Evolutionary conservation across 805 yeast genomes (phyloP), one percentile per base, ranked within the genome.

Genomic region (Starmerella vitae): DNA sequence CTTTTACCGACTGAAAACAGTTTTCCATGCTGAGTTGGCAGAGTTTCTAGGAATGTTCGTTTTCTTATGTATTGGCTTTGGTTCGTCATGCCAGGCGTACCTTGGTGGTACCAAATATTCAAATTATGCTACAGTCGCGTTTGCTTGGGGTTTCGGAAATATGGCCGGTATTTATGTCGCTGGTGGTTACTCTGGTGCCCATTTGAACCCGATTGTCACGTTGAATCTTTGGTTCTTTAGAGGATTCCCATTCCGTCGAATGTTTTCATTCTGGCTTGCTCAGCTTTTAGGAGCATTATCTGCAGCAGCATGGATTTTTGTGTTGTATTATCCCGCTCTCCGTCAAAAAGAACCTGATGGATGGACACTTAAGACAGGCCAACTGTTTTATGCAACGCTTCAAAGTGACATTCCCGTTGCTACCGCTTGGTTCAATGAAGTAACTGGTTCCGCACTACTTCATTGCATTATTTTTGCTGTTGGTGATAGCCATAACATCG

Each of bases 181-280:
- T 30, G 74, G 74, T 43, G 76, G 76, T 47, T 59, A 70, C 38
- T 69, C 74, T 28, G 76, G 74, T 50, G 76, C 71, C n/a, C 76
- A 71, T 53, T 51, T 71, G 43, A 71, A 71, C 53, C 74, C 76
- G 3, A 70, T 72, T 41, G 64, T 70, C 26, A 70, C 76, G 1
- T 36, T 71, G 7, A 53, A 65, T 8, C 60, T 66, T 49, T 70
- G 68, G 44, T 50, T 67, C 10, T 71, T 58, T 49, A 63, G 76
- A 55, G 68, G 67, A 6, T 71, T 71, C 49, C 75, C 75, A 20
- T 60, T 68, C 60, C 57, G 56, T 38, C 70, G 70, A 44, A 62
- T 67, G 18, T 68, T 66, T 17, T 39, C 58, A 26, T 71, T 70
- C 51, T 49, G 69, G 26, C 43, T 63, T 20, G 68, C 70, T 17